Evolutionary conservation across 2,329 filamentous ascomycete species (phyloP).

Genomic region (Aspergillus udagawae): DNA sequence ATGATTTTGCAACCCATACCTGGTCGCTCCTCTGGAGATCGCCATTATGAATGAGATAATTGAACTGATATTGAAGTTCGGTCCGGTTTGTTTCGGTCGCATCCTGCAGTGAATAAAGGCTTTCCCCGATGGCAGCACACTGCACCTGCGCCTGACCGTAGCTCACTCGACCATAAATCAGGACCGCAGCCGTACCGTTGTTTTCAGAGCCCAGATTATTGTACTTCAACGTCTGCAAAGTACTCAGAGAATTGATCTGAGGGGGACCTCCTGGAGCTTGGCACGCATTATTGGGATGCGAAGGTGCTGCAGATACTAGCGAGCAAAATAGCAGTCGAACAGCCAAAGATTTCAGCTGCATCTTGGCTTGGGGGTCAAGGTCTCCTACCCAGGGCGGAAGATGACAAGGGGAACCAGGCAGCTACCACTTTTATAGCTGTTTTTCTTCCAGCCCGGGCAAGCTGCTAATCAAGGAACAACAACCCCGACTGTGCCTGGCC

Average conservation of each 20-base stretch:
- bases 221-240: constrained; percentile 21
- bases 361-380: not conserved
- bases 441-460: not conserved
- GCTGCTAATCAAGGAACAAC: not conserved
- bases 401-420: not conserved
- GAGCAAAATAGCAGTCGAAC: constrained; percentile 9
- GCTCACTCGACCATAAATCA: constrained; percentile 13
- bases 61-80: constrained; percentile 21
- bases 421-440: not conserved
- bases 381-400: not conserved
- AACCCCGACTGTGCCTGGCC: not conserved
- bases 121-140: constrained; percentile 22
- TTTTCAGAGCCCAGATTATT: constrained; percentile 22
- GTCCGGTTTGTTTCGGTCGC: constrained; percentile 8
- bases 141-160: constrained; percentile 10
- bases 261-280: not conserved
- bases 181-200: constrained; percentile 21
- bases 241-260: constrained; percentile 11
- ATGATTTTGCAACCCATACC: constrained; percentile 14
- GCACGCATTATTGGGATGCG: not conserved
- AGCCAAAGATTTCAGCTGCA: constrained; percentile 10
- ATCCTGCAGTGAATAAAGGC: constrained; percentile 12
- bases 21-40: constrained; percentile 8
- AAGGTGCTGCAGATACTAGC: constrained; percentile 8
- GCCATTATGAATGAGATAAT: constrained; percentile 18